phyloP scores from a whole-genome alignment of 2,329 filamentous ascomycete genomes.

The Colletotrichum abscissum region DNA sequence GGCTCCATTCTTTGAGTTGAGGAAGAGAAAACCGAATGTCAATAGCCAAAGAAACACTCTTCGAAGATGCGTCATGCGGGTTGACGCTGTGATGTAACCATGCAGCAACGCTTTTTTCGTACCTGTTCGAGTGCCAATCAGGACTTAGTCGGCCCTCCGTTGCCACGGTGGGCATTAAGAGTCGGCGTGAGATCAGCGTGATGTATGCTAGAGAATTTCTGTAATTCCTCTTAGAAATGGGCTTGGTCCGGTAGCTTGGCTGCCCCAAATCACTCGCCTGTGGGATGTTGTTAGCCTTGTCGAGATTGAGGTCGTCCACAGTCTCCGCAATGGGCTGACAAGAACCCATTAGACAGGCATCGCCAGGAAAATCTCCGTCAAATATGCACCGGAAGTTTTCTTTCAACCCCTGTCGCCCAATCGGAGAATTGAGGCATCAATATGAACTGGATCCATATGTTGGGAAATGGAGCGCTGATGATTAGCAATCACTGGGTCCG shows the following conservation, averaged over 20 bases:
- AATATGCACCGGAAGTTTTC: slow-evolving; percentile 34
- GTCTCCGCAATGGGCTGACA: slow-evolving; percentile 29
- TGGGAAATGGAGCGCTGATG: slow-evolving; percentile 22
- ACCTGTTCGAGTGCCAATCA: neutral
- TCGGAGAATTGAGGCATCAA: slow-evolving; percentile 31
- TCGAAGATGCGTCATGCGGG: slow-evolving; percentile 21
- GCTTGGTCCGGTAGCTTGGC: neutral
- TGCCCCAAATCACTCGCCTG: neutral
- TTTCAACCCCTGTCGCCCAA: slow-evolving; percentile 24
- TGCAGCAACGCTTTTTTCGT: slow-evolving; percentile 1
- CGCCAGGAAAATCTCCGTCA: slow-evolving; percentile 30
- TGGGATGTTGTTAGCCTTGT: neutral
- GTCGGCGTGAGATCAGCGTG: neutral
- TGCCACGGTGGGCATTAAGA: neutral
- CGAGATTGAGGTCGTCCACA: slow-evolving; percentile 12
- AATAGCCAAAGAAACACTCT: neutral
- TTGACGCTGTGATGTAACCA: slow-evolving; percentile 31
- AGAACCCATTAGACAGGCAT: slow-evolving; percentile 26
- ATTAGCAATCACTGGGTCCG: slow-evolving; percentile 7
- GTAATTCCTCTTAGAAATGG: neutral
- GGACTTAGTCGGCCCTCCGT: neutral
- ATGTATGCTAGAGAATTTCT: neutral
- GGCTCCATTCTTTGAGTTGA: neutral
- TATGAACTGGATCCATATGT: slow-evolving; percentile 25
- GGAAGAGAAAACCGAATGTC: neutral